phyloP scores from a whole-genome alignment of 1,139 yeast species.

The Debaryomyces coudertii region DNA sequence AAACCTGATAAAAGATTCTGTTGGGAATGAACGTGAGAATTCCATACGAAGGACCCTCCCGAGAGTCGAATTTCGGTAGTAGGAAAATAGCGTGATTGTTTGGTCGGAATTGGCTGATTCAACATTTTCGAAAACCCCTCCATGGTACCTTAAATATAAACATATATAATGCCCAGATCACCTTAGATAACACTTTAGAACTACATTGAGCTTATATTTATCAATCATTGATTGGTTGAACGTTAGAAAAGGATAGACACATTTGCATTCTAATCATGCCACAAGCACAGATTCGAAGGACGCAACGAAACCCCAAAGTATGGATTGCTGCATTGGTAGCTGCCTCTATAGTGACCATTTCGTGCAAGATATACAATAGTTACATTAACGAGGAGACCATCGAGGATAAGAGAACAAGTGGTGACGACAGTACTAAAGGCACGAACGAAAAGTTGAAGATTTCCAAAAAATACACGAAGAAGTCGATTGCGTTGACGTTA shows the following conservation, averaged over 20 bases:
- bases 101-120: conserved; percentile 1
- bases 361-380: conserved; percentile 36
- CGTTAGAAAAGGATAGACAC: background rate
- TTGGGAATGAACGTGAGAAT: background rate
- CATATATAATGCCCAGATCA: background rate
- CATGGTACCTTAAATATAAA: background rate
- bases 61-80: background rate
- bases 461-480: conserved; percentile 31
- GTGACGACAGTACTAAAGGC: conserved; percentile 5
- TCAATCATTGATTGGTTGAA: background rate
- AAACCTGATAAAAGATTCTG: background rate
- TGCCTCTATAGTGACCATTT: conserved; percentile 38
- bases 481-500: conserved; percentile 47
- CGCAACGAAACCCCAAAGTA: conserved; percentile 32
- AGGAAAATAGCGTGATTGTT: background rate
- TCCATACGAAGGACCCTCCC: conserved; percentile 1
- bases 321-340: conserved; percentile 44
- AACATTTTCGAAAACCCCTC: conserved; percentile 7
- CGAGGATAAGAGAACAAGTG: conserved; percentile 6
- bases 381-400: conserved; percentile 17
- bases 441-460: conserved; percentile 14
- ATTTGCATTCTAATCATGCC: background rate
- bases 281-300: conserved; percentile 13
- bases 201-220: background rate
- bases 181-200: background rate